Evolutionary conservation across 23 red algal genomes (phyloP), one percentile per base, ranked within the genome.

Genomic region (Gracilaria caudata): DNA sequence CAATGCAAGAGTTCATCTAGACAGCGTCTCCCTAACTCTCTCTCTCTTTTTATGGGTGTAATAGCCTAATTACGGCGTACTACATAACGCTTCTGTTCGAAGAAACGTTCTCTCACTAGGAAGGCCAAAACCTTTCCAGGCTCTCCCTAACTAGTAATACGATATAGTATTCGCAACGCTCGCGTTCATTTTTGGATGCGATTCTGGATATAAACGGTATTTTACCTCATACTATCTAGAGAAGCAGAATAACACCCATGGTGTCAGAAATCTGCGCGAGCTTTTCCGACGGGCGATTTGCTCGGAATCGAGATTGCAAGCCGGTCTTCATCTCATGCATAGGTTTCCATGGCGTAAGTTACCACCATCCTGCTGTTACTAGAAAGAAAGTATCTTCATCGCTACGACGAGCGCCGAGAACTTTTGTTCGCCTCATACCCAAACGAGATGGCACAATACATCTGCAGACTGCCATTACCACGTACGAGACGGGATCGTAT

Each of bases 381-480:
- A 29, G 61, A 66, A 66, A 8, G 29, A 36, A 9, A 30, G 26
- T 21, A 16, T 28, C 25, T 10, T 75, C 40, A 10, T 75, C 70
- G 23, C 77, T 20, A 0, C 85, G 55, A 37, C 41, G 83, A 89
- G 85, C 85, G 64, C 85, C 85, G 21, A 68, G 85, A 46, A 89
- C 85, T 20, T 89, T 89, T 89, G 85, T 89, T 47, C 85, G 85
- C n/a, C 41, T 89, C 12, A 32, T 77, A 32, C 85, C 71, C 19
- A 17, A 44, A 36, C n/a, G 13, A 19, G 53, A 75, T 53, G 55
- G 35, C 34, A 89, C 43, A 23, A 57, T 73, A 9, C 85, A 77
- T 44, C 72, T 89, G 7, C 85, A 89, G 59, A 89, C 85, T 44
- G 38, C 85, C 35, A 38, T 89, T n/a, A 89, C 85, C 12, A 89